phyloP scores from a whole-genome alignment of 306 rosid species.

The Malus fusca region DNA sequence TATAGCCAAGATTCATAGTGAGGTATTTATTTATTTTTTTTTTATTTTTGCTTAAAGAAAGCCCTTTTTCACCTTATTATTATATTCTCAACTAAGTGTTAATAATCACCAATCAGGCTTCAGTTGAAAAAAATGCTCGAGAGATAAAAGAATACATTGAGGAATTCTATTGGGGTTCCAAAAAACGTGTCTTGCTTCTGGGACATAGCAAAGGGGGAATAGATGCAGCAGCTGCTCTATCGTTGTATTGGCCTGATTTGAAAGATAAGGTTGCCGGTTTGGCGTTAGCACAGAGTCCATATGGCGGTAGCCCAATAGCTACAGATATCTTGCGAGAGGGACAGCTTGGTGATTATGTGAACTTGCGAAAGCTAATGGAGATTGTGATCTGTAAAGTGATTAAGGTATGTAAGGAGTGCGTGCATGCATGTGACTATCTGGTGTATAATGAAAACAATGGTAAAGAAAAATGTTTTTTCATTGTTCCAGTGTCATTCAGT shows the following conservation, averaged over 20 bases:
- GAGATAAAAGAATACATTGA: constrained; percentile 90
- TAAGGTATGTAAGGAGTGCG: constrained; percentile 42
- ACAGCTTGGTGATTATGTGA: constrained; percentile 94
- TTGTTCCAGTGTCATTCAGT: no score
- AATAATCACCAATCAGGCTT: constrained; percentile 43
- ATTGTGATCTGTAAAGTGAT: constrained; percentile 77
- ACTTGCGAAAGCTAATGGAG: constrained; percentile 83
- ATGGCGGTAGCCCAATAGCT: constrained; percentile 96
- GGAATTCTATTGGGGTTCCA: constrained; percentile 95
- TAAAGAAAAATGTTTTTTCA: no score
- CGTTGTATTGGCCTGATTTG: constrained; percentile 91
- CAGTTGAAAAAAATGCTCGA: constrained; percentile 94
- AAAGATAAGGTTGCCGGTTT: constrained; percentile 96
- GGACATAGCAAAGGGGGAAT: constrained; percentile 99
- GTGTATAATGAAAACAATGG: no score
- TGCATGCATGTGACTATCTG: neutral
- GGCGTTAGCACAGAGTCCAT: constrained; percentile 93
- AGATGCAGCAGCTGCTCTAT: constrained; percentile 96
- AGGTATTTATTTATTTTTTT: constrained; percentile 39
- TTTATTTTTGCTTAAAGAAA: neutral
- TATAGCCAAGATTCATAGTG: constrained; percentile 96
- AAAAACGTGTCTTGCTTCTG: constrained; percentile 80
- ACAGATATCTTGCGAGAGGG: constrained; percentile 95
- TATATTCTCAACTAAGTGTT: constrained; percentile 21
- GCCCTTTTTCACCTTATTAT: neutral